A percentile compares a stretch with the other conserved stretches of the same genome.
phyloP scores from a whole-genome alignment of 164 flowering plant species.

The Litsea cubeba region DNA sequence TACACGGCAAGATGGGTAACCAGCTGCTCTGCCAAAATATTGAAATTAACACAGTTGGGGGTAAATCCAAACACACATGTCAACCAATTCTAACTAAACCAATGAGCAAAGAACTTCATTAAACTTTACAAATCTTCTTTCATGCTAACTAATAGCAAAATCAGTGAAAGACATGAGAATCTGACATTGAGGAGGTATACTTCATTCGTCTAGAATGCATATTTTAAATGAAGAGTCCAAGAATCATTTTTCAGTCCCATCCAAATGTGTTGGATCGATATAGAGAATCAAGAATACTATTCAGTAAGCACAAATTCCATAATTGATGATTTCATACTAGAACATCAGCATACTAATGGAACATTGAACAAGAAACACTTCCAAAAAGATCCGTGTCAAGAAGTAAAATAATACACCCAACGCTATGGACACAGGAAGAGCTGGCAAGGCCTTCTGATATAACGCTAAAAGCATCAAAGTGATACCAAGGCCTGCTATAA shows the following conservation, averaged over 20 bases:
- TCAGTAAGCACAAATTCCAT: background rate
- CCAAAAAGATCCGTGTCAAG: slow-evolving; percentile 67
- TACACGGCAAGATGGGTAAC: too few species aligned
- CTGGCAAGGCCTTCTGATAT: slow-evolving; percentile 91
- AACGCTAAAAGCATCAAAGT: slow-evolving; percentile 78
- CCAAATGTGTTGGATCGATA: too few species aligned
- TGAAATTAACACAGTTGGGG: too few species aligned
- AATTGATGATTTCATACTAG: slow-evolving; percentile 25
- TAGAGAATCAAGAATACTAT: too few species aligned
- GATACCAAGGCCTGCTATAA: slow-evolving; percentile 89
- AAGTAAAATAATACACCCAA: slow-evolving; percentile 85
- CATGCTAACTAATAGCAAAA: background rate
- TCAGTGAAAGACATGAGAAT: background rate
- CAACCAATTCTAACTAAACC: too few species aligned
- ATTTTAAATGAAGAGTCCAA: too few species aligned
- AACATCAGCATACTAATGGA: slow-evolving; percentile 81
- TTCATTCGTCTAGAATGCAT: background rate
- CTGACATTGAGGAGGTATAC: background rate
- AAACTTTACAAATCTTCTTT: background rate
- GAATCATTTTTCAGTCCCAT: too few species aligned
- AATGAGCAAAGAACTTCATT: too few species aligned
- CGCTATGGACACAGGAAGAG: slow-evolving; percentile 86
- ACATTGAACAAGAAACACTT: slow-evolving; percentile 76
- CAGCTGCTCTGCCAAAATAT: too few species aligned
- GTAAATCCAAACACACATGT: too few species aligned